Conservation (phyloP, 306 rosid genomes). For the Inga laurina region DNA sequence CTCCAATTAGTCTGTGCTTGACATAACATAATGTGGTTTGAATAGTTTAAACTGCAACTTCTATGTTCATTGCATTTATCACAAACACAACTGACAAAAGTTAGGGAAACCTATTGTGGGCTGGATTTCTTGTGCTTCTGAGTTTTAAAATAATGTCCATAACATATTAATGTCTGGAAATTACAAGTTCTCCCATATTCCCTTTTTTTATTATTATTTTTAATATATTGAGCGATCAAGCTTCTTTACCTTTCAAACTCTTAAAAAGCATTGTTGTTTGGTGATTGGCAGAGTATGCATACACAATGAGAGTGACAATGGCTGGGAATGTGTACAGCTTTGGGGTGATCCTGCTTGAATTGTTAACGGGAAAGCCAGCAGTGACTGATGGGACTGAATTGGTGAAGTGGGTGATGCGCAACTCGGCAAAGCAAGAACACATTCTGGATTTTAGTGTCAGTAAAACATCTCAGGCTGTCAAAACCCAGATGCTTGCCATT, state of each 20-base stretch:
- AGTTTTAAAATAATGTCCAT: too few relatives aligned
- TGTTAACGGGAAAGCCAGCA: constrained; percentile 83
- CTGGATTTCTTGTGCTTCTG: background rate
- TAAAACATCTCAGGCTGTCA: constrained; percentile 59
- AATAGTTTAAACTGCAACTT: constrained; percentile 2
- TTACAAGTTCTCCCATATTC: too few relatives aligned
- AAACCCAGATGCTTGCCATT: constrained; percentile 77
- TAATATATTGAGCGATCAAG: background rate
- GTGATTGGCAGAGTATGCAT: constrained; percentile 80
- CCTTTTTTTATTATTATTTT: too few relatives aligned
- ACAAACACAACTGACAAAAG: background rate
- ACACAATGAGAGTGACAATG: constrained; percentile 77
- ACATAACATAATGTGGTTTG: background rate
- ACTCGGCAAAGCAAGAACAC: constrained; percentile 52
- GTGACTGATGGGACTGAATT: constrained; percentile 79
- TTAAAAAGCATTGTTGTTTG: background rate
- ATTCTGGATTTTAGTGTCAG: constrained; percentile 69
- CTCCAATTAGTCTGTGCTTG: constrained; percentile 9
- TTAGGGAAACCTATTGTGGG: background rate
- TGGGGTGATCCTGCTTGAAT: constrained; percentile 78
- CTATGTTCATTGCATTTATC: background rate
- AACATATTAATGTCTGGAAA: background rate
- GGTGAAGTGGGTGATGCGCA: constrained; percentile 66
- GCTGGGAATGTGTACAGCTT: constrained; percentile 89
- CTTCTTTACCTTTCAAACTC: constrained; percentile 17